phyloP scores from a whole-genome alignment of 1,284 basidiomycete species.

The Microbotryum scabiosae region DNA sequence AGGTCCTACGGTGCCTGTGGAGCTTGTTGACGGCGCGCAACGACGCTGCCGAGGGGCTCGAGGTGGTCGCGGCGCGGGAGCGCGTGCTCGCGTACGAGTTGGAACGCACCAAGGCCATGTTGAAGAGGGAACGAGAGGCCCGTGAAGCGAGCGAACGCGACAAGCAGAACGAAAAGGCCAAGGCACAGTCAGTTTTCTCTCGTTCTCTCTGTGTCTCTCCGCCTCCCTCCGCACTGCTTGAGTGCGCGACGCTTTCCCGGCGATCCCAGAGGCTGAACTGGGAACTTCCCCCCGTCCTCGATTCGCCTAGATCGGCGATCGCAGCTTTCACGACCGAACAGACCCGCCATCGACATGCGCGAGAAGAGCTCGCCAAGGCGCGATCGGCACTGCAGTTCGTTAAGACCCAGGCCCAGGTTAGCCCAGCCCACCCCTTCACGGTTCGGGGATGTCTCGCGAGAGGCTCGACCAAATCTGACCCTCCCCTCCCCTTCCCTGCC shows the following conservation, averaged over 20 bases:
- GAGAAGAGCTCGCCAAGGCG: conserved; percentile 20
- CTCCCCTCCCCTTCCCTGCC: background rate
- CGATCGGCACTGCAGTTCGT: conserved; percentile 22
- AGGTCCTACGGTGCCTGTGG: conserved; percentile 20
- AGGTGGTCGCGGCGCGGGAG: conserved; percentile 5
- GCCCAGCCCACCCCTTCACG: background rate
- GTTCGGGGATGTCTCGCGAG: background rate
- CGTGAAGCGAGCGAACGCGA: conserved; percentile 9
- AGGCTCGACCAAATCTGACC: no score
- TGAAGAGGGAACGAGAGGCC: conserved; percentile 4
- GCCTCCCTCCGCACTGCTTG: no score
- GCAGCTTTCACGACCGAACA: conserved; percentile 10
- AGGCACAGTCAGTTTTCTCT: conserved; percentile 13
- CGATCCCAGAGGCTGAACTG: no score
- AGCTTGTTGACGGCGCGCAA: conserved; percentile 15
- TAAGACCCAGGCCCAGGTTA: conserved; percentile 23
- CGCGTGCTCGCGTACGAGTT: conserved; percentile 9
- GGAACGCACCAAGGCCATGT: conserved; percentile 7
- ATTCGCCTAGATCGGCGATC: conserved; percentile 16
- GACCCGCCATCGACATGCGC: conserved; percentile 6
- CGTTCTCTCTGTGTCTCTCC: no score
- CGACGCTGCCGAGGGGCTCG: conserved; percentile 3
- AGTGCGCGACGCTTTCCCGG: no score
- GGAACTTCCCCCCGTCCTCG: no score
- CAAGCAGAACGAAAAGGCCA: conserved; percentile 12